These are phyloP conservation scores for Mycosphaerella arachidis DNA, from an alignment of 2,329 filamentous ascomycete genomes.

Conservation along the genomic window DNA sequence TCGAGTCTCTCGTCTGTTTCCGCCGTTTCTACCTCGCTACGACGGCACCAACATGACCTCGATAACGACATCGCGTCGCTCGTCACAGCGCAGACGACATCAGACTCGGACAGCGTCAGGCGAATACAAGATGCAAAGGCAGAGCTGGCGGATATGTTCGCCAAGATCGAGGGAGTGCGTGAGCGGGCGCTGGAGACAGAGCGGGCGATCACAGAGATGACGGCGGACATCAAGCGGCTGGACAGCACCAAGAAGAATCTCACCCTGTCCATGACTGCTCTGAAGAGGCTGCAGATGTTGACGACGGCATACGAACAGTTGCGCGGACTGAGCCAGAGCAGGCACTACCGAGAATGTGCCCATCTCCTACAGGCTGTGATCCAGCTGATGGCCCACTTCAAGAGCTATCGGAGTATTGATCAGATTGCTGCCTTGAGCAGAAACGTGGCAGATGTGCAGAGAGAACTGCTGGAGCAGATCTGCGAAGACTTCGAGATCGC, in stretches of 20 bases:
- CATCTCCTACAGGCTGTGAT: slow-evolving; percentile 90
- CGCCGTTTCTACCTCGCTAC: slow-evolving; percentile 68
- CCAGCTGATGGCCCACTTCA: slow-evolving; percentile 97
- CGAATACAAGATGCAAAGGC: slow-evolving; percentile 87
- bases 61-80: slow-evolving; percentile 71
- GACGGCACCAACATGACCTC: slow-evolving; percentile 74
- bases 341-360: slow-evolving; percentile 93
- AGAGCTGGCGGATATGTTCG: slow-evolving; percentile 84
- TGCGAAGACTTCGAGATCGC: slow-evolving; percentile 97
- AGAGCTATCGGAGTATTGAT: slow-evolving; percentile 94
- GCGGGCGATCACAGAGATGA: slow-evolving; percentile 96
- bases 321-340: slow-evolving; percentile 70
- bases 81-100: slow-evolving; percentile 71
- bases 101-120: slow-evolving; percentile 80
- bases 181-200: slow-evolving; percentile 87
- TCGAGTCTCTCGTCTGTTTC: slow-evolving; percentile 74
- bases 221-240: slow-evolving; percentile 93
- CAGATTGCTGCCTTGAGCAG: slow-evolving; percentile 92
- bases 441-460: slow-evolving; percentile 88
- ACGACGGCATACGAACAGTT: slow-evolving; percentile 99
- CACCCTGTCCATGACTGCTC: slow-evolving; percentile 92
- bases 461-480: slow-evolving; percentile 92
- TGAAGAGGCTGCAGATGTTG: slow-evolving; percentile 96
- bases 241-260: slow-evolving; percentile 96
- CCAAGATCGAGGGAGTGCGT: slow-evolving; percentile 89